Evolutionary conservation across 139 green algal genomes (phyloP).

Genomic region (Edaphochlamys debaryana): DNA sequence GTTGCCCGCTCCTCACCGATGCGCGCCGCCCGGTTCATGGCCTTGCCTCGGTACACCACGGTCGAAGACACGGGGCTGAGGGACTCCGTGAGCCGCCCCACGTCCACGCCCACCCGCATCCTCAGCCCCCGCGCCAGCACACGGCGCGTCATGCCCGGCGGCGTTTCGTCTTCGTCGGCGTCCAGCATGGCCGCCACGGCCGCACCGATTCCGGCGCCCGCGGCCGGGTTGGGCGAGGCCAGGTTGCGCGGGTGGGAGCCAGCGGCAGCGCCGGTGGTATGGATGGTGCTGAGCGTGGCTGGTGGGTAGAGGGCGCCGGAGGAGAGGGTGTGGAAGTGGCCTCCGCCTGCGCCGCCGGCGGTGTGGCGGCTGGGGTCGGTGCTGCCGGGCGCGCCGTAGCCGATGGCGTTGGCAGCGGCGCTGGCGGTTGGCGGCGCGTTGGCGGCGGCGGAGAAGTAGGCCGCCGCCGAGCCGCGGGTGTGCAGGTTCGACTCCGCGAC

Average conservation of each 20-base stretch:
- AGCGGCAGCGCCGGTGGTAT: not conserved
- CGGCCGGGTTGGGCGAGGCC: not conserved
- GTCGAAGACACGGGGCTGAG: not conserved
- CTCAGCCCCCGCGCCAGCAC: slow-evolving; percentile 35
- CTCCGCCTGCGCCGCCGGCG: not conserved
- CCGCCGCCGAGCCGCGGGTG: too few relatives aligned
- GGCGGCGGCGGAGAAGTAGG: too few relatives aligned
- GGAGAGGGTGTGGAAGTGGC: too few relatives aligned
- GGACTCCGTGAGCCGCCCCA: slow-evolving; percentile 18
- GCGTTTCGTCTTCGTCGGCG: slow-evolving; percentile 1
- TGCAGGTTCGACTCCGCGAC: too few relatives aligned
- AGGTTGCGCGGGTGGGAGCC: not conserved
- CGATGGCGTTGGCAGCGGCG: too few relatives aligned
- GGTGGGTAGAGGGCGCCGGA: not conserved
- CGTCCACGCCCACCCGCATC: slow-evolving; percentile 35
- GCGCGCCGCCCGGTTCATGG: slow-evolving; percentile 41
- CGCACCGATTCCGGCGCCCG: not conserved
- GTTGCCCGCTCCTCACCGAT: too few relatives aligned
- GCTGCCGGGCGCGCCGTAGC: too few relatives aligned
- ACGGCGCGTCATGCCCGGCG: slow-evolving; percentile 33
- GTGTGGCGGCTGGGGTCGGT: too few relatives aligned
- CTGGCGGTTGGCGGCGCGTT: too few relatives aligned
- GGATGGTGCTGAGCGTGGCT: too few relatives aligned
- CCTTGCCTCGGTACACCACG: slow-evolving; percentile 31
- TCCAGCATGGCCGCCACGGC: slow-evolving; percentile 17